Evolutionary conservation across 148 eudicot species (phyloP).

Genomic region (Cornus suecica): DNA sequence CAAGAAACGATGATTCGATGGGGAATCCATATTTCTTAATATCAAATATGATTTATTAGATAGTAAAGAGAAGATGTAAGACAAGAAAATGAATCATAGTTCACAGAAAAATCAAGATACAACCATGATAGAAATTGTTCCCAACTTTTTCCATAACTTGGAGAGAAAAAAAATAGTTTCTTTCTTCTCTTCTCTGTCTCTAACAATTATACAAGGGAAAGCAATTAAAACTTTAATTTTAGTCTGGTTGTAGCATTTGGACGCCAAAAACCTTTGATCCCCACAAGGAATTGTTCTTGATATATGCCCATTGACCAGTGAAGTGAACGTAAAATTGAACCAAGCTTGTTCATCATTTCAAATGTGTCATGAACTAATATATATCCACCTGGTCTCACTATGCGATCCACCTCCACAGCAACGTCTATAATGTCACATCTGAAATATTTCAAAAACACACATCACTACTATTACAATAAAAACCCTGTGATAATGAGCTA

Average conservation of each 20-base stretch:
- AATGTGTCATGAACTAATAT: slow-evolving; percentile 60
- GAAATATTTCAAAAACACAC: slow-evolving; percentile 13
- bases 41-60: too few relatives aligned
- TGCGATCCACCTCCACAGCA: slow-evolving; percentile 80
- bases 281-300: slow-evolving; percentile 66
- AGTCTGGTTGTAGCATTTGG: slow-evolving; percentile 38
- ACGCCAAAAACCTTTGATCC: slow-evolving; percentile 76
- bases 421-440: slow-evolving; percentile 73
- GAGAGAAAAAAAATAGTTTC: neutral
- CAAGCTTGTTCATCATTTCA: slow-evolving; percentile 42
- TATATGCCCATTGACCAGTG: slow-evolving; percentile 64
- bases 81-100: too few relatives aligned
- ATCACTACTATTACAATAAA: neutral
- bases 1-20: too few relatives aligned
- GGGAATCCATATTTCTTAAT: too few relatives aligned
- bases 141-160: neutral
- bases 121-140: too few relatives aligned
- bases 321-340: slow-evolving; percentile 62
- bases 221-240: neutral
- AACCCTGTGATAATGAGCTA: neutral
- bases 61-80: too few relatives aligned
- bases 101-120: too few relatives aligned
- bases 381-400: slow-evolving; percentile 75
- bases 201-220: neutral
- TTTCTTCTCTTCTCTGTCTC: too few relatives aligned